phyloP scores from a whole-genome alignment of 495 filamentous ascomycete species.

The Penicillium waksmanii region DNA sequence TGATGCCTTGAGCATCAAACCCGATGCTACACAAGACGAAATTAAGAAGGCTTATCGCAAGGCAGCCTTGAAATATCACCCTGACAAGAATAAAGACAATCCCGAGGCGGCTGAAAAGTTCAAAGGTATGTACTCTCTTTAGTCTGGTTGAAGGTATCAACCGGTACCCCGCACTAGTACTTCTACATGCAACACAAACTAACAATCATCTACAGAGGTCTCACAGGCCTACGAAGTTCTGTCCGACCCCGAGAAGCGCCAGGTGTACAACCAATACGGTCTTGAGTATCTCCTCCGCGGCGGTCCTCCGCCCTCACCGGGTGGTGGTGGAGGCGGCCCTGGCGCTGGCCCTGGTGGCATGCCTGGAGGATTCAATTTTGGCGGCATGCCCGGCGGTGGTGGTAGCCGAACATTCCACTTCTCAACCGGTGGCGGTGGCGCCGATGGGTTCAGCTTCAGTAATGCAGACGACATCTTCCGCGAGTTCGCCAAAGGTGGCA shows the following conservation, averaged over 20 bases:
- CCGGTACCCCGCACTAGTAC: slow-evolving; percentile 17
- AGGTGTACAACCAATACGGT: slow-evolving; percentile 92
- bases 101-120: slow-evolving; percentile 84
- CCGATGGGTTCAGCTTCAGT: slow-evolving; percentile 74
- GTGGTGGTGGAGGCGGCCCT: slow-evolving; percentile 41
- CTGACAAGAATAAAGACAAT: slow-evolving; percentile 96
- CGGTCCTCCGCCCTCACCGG: slow-evolving; percentile 69
- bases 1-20: slow-evolving; percentile 73
- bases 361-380: slow-evolving; percentile 58
- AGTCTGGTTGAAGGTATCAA: slow-evolving; percentile 2
- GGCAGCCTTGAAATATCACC: slow-evolving; percentile 88
- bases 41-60: slow-evolving; percentile 98
- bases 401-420: slow-evolving; percentile 75
- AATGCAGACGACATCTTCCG: slow-evolving; percentile 83
- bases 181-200: slow-evolving; percentile 12
- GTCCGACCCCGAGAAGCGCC: slow-evolving; percentile 94
- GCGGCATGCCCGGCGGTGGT: slow-evolving; percentile 59
- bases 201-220: slow-evolving; percentile 59
- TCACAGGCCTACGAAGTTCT: slow-evolving; percentile 98
- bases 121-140: slow-evolving; percentile 55
- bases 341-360: slow-evolving; percentile 59
- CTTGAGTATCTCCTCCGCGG: slow-evolving; percentile 90
- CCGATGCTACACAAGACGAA: slow-evolving; percentile 83
- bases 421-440: slow-evolving; percentile 57
- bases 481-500: slow-evolving; percentile 67